Base-by-base conservation (phyloP, 352 stramenopile genomes). In the Pythium rhizo-oryzae region DNA sequence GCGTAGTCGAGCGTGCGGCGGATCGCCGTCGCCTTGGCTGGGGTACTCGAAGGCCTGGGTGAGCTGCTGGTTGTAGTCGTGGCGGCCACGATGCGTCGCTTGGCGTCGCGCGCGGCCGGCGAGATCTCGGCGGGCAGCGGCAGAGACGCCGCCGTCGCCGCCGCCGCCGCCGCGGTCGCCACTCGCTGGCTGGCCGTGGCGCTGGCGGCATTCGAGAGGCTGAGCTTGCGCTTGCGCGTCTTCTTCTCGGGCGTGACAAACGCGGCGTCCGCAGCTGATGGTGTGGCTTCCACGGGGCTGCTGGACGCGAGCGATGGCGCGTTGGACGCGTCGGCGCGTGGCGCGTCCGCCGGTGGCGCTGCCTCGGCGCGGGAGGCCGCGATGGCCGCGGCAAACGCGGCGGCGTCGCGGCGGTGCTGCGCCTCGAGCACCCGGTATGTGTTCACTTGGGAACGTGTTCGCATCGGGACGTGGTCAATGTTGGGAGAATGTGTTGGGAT, bases 1-100 rank as follows among this genome's bases (percentile, higher is more conserved):
- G 25, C 19, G 67, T 74, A 74, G 16, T 63, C 35, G 18, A 74
- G 55, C 41, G 67, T 67, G 25, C 67, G 67, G 16, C 67, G 67
- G 55, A 74, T 74, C 43, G 28, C 23, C 51, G 41, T 8, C 9
- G 15, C 25, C 39, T 54, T 67, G 39, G 39, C 41, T 33, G 28
- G 28, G 28, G 13, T 57, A 18, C 41, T 1, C 8, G 18, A 37
- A 9, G 53, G 30, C 15, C 3, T 11, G 13, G 52, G 21, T 57
- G 53, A 15, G 15, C 7, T 47, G 13, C 5, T n/a, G 2, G 41
- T 8, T 1, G 41, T 16, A 8, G 13, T 47, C 1, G 7, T n/a
- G 37, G 37, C 4, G 37, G 15, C 37, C 41, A 47, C 41, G 9
- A 16, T n/a, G 1, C 30, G 65, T 9, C 56, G 65, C 50, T 57